Percentiles rank a stretch among this genome's conserved stretches.
phyloP scores from a whole-genome alignment of 139 green algal species.

The Chlorella sp. region DNA sequence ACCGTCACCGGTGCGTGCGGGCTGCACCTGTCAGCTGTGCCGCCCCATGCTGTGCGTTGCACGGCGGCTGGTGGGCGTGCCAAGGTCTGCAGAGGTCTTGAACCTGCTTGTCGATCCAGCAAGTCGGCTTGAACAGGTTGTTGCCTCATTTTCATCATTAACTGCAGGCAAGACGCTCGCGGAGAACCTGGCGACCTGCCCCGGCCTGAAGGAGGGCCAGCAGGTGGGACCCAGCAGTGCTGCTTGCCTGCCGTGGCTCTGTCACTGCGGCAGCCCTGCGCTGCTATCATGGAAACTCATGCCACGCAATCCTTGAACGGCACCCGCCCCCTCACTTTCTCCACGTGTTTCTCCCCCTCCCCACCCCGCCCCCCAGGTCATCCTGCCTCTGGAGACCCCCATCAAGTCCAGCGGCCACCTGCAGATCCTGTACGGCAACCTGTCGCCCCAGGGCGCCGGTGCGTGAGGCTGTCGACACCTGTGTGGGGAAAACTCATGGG shows the following conservation, averaged over 20 bases:
- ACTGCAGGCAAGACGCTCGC: conserved; percentile 87
- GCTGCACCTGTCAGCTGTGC: too few relatives aligned
- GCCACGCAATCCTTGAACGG: background rate
- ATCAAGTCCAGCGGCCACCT: conserved; percentile 86
- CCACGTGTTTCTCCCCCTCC: background rate
- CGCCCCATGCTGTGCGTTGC: too few relatives aligned
- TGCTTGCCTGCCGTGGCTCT: background rate
- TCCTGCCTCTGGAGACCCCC: conserved; percentile 86
- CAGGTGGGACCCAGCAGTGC: conserved; percentile 5
- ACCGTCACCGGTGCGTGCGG: conserved; percentile 73
- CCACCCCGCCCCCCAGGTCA: conserved; percentile 63
- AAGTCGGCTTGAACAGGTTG: too few relatives aligned
- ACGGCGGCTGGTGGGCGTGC: too few relatives aligned
- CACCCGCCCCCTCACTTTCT: background rate
- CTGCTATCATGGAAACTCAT: too few relatives aligned
- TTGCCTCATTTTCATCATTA: too few relatives aligned
- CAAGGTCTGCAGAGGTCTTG: too few relatives aligned
- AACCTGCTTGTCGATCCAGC: too few relatives aligned
- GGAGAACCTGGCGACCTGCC: conserved; percentile 89
- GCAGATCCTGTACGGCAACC: conserved; percentile 97
- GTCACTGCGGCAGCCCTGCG: background rate
- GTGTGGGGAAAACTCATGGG: too few relatives aligned
- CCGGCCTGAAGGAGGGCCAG: conserved; percentile 89
- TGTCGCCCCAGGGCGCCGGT: conserved; percentile 88
- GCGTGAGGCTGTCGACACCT: background rate